These are phyloP conservation scores for Cryptosporidium ubiquitum DNA, from an alignment of 169 alveolate species.

Conservation along the genomic window DNA sequence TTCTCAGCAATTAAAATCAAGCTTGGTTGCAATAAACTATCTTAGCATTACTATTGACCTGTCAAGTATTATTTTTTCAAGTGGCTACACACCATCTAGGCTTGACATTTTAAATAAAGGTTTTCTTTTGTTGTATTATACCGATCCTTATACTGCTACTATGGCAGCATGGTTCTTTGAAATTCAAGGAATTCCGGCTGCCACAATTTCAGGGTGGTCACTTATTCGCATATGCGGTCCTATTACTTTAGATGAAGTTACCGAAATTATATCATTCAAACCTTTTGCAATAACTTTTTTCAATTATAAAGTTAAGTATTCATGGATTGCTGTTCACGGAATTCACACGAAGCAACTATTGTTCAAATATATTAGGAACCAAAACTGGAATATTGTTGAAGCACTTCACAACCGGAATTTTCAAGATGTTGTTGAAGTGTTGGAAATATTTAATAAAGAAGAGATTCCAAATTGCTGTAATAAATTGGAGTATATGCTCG, in stretches of 20 bases:
- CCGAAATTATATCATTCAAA: neutral
- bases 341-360: constrained; percentile 39
- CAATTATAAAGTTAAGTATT: constrained; percentile 5
- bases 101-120: constrained; percentile 31
- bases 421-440: constrained; percentile 47
- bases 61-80: constrained; percentile 37
- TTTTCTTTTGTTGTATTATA: constrained; percentile 39
- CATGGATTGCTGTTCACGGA: constrained; percentile 75
- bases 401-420: constrained; percentile 42
- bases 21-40: constrained; percentile 50
- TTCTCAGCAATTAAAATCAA: constrained; percentile 17
- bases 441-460: constrained; percentile 32
- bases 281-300: constrained; percentile 11
- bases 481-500: constrained; percentile 18
- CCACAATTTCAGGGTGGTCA: constrained; percentile 70
- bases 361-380: constrained; percentile 7
- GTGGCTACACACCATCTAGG: constrained; percentile 68
- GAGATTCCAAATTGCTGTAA: neutral
- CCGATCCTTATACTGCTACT: constrained; percentile 44
- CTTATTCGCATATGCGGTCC: constrained; percentile 53
- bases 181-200: constrained; percentile 44
- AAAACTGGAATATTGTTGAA: constrained; percentile 58
- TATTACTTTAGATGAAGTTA: constrained; percentile 24
- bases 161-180: constrained; percentile 75
- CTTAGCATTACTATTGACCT: constrained; percentile 8